Evolutionary conservation across 106 monocot genomes (phyloP), one percentile per base, ranked within the genome.

Genomic region (Dendrobium officinale): DNA sequence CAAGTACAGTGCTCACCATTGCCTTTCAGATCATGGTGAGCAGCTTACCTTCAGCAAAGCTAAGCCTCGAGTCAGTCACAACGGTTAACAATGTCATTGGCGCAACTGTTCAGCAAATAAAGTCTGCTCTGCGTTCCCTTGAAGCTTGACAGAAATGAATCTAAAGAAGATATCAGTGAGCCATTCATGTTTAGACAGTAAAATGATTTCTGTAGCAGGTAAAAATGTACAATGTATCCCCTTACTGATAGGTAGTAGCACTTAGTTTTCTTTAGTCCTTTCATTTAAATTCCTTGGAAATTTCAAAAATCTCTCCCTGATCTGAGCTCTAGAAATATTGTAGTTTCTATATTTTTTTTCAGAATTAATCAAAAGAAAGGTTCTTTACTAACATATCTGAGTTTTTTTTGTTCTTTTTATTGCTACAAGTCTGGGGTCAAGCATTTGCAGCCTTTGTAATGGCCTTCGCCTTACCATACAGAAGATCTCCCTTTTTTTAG

Each of bases 51-150:
- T 90, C 92, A 1, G 84, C 92, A 3, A 97, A 89, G 81, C 80
- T 94, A 37, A 92, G 91, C 76, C 43, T 83, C 0, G 97, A 97
- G 66, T 97, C 97, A 11, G 84, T 96, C 40, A 78, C 85, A 4
- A 92, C 89, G n/a, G 90, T 97, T 49, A 97, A 92, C 78, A 81
- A 81, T 79, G 84, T 97, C 54, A 89, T 97, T 51, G 83, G 85
- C 86, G 85, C 88, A 45, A 98, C 97, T 0, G 94, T 98, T 77
- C 90, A 89, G 85, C 94, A 91, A 78, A 92, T 98, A 54, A 94
- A 94, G 83, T 86, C 85, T 9, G 94, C 92, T 77, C 85, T 94
- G 91, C 90, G 92, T 85, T 91, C 89, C 85, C 68, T 85, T 79
- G 43, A 37, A 3, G 5, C 31, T 31, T 72, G 33, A 72, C 37